phyloP scores from a whole-genome alignment of 2,329 filamentous ascomycete species.

The Zymoseptoria crescenta region DNA sequence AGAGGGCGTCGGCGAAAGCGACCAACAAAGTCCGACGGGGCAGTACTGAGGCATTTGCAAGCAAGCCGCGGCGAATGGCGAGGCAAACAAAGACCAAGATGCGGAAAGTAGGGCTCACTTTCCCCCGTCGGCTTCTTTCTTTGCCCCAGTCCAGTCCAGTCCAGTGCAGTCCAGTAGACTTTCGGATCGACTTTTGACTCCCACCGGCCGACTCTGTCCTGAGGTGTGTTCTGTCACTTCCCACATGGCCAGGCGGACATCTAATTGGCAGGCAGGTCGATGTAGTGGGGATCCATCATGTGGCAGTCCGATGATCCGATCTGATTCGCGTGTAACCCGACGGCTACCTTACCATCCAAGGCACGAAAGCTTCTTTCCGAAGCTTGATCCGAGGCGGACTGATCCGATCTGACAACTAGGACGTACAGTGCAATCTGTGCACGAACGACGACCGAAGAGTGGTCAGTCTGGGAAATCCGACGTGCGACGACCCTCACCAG shows the following conservation, averaged over 20 bases:
- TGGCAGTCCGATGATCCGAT: no score
- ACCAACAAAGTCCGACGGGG: constrained; percentile 1
- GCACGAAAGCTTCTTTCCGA: no score
- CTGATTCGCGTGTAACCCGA: neutral
- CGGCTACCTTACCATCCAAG: no score
- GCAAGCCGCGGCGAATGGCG: constrained; percentile 1
- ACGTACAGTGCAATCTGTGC: no score
- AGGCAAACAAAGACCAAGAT: constrained; percentile 1
- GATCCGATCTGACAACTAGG: no score
- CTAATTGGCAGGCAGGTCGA: neutral
- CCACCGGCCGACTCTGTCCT: neutral
- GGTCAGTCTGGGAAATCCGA: no score
- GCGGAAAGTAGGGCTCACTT: constrained; percentile 5
- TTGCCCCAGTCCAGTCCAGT: no score
- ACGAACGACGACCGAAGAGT: no score
- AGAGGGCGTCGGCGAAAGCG: neutral
- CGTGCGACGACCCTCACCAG: no score
- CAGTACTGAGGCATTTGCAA: neutral
- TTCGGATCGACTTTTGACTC: neutral
- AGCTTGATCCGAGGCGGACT: neutral
- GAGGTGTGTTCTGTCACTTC: no score
- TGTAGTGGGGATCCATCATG: neutral
- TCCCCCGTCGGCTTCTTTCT: no score
- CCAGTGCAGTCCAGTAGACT: no score
- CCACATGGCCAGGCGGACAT: neutral